These are phyloP conservation scores for Tubosaeta sp. DNA, from an alignment of 768 basidiomycete species.

Conservation along the genomic window DNA sequence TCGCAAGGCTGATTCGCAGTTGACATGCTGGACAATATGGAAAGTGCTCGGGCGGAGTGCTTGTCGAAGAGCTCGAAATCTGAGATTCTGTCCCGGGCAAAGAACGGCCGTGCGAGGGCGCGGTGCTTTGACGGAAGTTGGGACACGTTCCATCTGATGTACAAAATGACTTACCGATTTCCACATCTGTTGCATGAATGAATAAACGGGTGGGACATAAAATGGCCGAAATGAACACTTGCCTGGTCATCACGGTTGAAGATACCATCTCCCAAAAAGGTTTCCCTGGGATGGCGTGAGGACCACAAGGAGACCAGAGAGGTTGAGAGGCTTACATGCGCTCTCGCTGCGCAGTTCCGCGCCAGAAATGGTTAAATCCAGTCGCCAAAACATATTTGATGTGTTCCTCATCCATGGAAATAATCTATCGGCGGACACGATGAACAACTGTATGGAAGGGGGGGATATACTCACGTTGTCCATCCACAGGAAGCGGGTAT, in stretches of 20 bases:
- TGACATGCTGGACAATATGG: slow-evolving; percentile 42
- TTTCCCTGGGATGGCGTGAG: slow-evolving; percentile 30
- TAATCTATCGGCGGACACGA: slow-evolving; percentile 42
- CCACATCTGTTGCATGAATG: slow-evolving; percentile 43
- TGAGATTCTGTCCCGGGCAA: slow-evolving; percentile 64
- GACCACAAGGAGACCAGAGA: background rate
- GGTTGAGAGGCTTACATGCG: slow-evolving; percentile 45
- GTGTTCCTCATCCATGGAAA: slow-evolving; percentile 72
- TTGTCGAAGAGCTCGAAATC: slow-evolving; percentile 68
- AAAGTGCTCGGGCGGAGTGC: slow-evolving; percentile 45
- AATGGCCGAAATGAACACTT: slow-evolving; percentile 14
- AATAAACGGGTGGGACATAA: background rate
- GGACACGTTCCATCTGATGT: background rate
- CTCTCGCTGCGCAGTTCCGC: slow-evolving; percentile 60
- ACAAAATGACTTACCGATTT: slow-evolving; percentile 45
- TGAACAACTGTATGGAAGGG: background rate
- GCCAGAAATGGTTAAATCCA: slow-evolving; percentile 65
- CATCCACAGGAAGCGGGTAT: slow-evolving; percentile 63
- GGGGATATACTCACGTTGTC: slow-evolving; percentile 52
- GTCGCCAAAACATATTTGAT: slow-evolving; percentile 61
- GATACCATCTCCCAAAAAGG: slow-evolving; percentile 68
- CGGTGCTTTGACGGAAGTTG: slow-evolving; percentile 46
- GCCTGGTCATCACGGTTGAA: slow-evolving; percentile 76
- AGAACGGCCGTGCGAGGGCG: slow-evolving; percentile 65
- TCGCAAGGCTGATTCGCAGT: slow-evolving; percentile 45